Evolutionary conservation across 768 basidiomycete species (phyloP).

Genomic region (Hypsizygus marmoreus): DNA sequence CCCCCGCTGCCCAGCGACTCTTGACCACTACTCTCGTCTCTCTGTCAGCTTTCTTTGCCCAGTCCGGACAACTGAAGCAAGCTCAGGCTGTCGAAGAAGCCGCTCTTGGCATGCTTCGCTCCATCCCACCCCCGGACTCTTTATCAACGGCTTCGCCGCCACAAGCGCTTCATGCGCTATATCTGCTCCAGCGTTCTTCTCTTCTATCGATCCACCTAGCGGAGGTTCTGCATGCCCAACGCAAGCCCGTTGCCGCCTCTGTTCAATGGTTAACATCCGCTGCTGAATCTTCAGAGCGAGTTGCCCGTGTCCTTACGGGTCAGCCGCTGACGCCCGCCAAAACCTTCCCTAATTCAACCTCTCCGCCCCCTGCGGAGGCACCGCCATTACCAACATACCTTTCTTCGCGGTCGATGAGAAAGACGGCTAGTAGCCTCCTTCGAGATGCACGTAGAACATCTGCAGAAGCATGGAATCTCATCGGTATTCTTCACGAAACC

Average conservation of each 20-base stretch:
- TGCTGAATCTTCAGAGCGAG: slow-evolving; percentile 67
- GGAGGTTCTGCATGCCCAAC: slow-evolving; percentile 64
- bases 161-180: slow-evolving; percentile 63
- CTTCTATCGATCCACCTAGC: slow-evolving; percentile 72
- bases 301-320: slow-evolving; percentile 55
- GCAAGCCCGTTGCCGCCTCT: slow-evolving; percentile 41
- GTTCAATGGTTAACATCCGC: slow-evolving; percentile 61
- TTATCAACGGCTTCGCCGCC: slow-evolving; percentile 49
- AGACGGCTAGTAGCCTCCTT: slow-evolving; percentile 57
- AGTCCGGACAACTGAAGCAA: slow-evolving; percentile 51
- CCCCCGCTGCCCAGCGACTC: slow-evolving; percentile 65
- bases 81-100: slow-evolving; percentile 61
- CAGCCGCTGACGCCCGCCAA: slow-evolving; percentile 35
- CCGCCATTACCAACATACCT: slow-evolving; percentile 46
- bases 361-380: slow-evolving; percentile 23
- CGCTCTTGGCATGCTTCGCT: slow-evolving; percentile 55
- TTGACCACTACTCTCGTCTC: slow-evolving; percentile 64
- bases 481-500: slow-evolving; percentile 64
- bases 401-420: slow-evolving; percentile 51
- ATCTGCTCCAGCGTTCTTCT: slow-evolving; percentile 73
- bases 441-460: slow-evolving; percentile 72
- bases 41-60: slow-evolving; percentile 71
- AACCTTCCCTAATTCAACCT: slow-evolving; percentile 29
- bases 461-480: slow-evolving; percentile 74
- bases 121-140: slow-evolving; percentile 49